Conservation (phyloP, 345 rosid species). For the Kernera saxatilis region DNA sequence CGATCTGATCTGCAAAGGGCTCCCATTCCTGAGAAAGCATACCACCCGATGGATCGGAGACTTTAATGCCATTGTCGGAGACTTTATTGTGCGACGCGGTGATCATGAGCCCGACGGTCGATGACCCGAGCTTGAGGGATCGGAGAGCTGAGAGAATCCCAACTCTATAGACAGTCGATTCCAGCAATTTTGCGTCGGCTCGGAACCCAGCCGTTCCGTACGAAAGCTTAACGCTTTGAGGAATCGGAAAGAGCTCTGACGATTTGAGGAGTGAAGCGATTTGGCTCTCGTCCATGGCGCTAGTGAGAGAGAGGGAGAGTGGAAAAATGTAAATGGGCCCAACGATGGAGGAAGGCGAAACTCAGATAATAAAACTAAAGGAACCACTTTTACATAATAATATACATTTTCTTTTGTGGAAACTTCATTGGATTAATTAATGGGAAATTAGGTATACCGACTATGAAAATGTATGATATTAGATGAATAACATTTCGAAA, state of each 20-base stretch:
- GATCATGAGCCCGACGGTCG: slow-evolving; percentile 79
- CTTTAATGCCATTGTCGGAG: slow-evolving; percentile 84
- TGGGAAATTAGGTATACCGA: too few relatives aligned
- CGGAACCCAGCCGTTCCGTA: slow-evolving; percentile 94
- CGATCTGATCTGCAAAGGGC: slow-evolving; percentile 81
- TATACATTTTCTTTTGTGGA: too few relatives aligned
- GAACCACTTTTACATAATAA: neutral
- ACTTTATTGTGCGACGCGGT: slow-evolving; percentile 88
- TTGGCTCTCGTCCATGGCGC: slow-evolving; percentile 58
- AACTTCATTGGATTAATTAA: too few relatives aligned
- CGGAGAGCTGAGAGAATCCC: slow-evolving; percentile 85
- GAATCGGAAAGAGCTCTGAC: slow-evolving; percentile 49
- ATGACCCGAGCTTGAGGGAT: slow-evolving; percentile 56
- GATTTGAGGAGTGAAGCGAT: slow-evolving; percentile 44
- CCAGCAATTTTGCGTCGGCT: slow-evolving; percentile 64
- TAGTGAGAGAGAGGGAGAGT: neutral
- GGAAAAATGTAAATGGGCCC: neutral
- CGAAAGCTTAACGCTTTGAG: slow-evolving; percentile 57
- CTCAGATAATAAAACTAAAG: neutral
- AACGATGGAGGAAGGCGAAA: neutral
- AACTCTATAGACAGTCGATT: slow-evolving; percentile 66
- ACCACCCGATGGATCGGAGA: slow-evolving; percentile 77
- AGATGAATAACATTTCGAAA: too few relatives aligned
- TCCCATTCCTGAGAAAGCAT: slow-evolving; percentile 98
- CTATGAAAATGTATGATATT: too few relatives aligned